A percentile compares a stretch with the other conserved stretches of the same genome.
Conservation (phyloP, 129 eudicot genomes). For the Deinandra increscens region DNA sequence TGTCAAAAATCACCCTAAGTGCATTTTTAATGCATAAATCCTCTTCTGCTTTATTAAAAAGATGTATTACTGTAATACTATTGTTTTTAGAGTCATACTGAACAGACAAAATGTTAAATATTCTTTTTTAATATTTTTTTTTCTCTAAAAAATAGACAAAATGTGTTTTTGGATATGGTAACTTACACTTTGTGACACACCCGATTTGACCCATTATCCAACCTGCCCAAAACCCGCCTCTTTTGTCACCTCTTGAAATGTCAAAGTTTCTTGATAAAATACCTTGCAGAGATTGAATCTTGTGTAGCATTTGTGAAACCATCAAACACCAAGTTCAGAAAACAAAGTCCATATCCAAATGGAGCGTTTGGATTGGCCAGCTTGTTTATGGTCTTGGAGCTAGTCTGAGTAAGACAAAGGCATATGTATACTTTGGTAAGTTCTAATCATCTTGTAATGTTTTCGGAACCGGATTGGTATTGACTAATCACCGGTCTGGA, state of each 20-base stretch:
- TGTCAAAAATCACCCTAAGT: not conserved
- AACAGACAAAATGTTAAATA: not conserved
- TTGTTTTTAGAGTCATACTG: not conserved
- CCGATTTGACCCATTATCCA: not conserved
- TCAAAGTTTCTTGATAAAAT: slow-evolving; percentile 10
- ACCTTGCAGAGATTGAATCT: slow-evolving; percentile 92
- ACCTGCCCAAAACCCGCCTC: not conserved
- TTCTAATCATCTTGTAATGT: not conserved
- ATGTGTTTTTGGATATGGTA: not conserved
- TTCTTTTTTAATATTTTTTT: not conserved
- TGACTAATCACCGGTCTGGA: no score
- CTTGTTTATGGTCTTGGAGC: slow-evolving; percentile 95
- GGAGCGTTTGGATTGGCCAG: slow-evolving; percentile 94
- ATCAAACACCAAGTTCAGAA: slow-evolving; percentile 91
- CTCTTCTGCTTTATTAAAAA: not conserved
- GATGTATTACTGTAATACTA: not conserved
- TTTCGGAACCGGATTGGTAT: no score
- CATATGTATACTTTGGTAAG: not conserved
- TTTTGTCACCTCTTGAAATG: not conserved
- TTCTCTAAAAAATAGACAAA: not conserved
- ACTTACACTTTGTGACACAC: no score
- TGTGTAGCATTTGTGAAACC: slow-evolving; percentile 99
- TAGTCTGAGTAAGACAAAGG: slow-evolving; percentile 54
- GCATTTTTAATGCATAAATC: not conserved
- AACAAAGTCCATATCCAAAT: slow-evolving; percentile 92